Evolutionary conservation across 2,329 filamentous ascomycete species (phyloP), one percentile per base, ranked within the genome.

Genomic region (Ophiostoma tasmaniense): DNA sequence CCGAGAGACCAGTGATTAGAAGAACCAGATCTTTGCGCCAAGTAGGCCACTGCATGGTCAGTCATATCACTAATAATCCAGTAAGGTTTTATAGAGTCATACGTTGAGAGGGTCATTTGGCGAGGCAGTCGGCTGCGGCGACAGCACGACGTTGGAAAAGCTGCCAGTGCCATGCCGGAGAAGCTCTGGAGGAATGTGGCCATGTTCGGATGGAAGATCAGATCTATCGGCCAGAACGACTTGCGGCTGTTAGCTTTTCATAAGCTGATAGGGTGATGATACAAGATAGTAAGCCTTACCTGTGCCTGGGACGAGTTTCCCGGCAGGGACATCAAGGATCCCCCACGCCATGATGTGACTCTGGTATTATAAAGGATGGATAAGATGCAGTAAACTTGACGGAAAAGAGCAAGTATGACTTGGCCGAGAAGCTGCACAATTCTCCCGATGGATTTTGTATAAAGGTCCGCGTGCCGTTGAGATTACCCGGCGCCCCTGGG

Each of bases 51-150:
- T 72, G 14, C 4, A 25, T 8, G 6, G 45, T 67, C 33, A 66
- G 30, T n/a, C 17, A 5, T n/a, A 33, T 11, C 10, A 6, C 22
- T 6, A 30, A 30, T 20, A 7, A 45, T 37, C 3, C n/a, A 45
- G 14, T 3, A 4, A 22, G 39, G 17, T 3, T 25, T 17, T 1
- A 2, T 17, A 28, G 22, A 22, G 30, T 20, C 79, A 71, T 68
- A 80, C 80, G 68, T 82, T 83, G 10, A 83, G 71, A 2, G 82
- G 82, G 70, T 84, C 82, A 69, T 83, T 83, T 0, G 81, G 81
- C 62, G 79, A 81, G 71, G 81, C 79, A 22, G 78, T 79, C 5
- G 82, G 82, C 73, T 83, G 82, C n/a, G 82, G 79, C 2, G 77
- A 75, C 52, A 80, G 73, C 22, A 80, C 78, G 28, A 79, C 74